phyloP scores from a whole-genome alignment of 169 alveolate genomes.

The Cystoisospora suis region DNA sequence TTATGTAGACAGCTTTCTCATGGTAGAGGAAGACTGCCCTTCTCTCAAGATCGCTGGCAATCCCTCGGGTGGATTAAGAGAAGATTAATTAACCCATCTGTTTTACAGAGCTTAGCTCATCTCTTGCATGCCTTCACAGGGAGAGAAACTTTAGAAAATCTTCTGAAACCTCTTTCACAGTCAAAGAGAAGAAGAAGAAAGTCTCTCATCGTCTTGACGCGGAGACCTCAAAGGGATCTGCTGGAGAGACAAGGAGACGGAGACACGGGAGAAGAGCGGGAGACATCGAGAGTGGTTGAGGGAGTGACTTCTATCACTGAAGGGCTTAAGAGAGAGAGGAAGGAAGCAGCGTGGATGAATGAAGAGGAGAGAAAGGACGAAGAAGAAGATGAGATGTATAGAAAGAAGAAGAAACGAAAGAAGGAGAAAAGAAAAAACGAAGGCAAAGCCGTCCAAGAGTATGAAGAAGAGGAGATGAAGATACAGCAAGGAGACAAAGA shows the following conservation, averaged over 20 bases:
- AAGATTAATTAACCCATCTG: not conserved
- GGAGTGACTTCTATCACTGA: not conserved
- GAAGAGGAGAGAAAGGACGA: not conserved
- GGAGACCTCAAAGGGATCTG: not conserved
- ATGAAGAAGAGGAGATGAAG: too few relatives aligned
- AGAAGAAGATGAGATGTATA: not conserved
- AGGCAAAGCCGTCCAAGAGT: too few relatives aligned
- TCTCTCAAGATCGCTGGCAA: too few relatives aligned
- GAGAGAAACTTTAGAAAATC: not conserved
- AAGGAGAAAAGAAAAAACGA: too few relatives aligned
- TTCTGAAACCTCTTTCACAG: not conserved
- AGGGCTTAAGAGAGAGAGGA: not conserved
- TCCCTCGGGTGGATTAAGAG: not conserved
- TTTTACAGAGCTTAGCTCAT: not conserved
- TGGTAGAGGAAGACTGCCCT: too few relatives aligned
- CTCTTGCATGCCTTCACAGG: conserved; percentile 13
- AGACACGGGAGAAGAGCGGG: not conserved
- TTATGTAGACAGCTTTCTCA: too few relatives aligned
- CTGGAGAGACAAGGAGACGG: not conserved
- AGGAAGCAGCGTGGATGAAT: not conserved
- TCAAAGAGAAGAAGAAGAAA: not conserved
- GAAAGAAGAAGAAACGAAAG: not conserved
- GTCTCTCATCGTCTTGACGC: not conserved
- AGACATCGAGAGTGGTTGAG: not conserved
- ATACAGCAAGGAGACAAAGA: too few relatives aligned